Evolutionary conservation across 148 eudicot genomes (phyloP).

Genomic region (Heliosperma pusillum): DNA sequence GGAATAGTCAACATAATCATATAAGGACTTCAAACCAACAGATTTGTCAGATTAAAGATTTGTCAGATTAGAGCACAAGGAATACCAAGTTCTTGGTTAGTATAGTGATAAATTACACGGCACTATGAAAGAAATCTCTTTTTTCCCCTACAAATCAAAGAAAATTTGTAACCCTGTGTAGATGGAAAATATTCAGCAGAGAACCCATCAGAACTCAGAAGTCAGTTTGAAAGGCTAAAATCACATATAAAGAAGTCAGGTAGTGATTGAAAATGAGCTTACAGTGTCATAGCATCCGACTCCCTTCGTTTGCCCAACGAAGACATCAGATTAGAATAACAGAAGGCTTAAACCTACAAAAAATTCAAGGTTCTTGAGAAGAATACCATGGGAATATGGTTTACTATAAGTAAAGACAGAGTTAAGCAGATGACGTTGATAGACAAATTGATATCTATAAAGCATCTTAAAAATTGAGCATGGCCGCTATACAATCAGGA

Average conservation of each 20-base stretch:
- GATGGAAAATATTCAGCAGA: too few species aligned
- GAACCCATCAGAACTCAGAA: too few species aligned
- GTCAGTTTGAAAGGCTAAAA: too few species aligned
- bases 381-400: not conserved
- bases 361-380: not conserved
- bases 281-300: slow-evolving; percentile 87
- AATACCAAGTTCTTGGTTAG: too few species aligned
- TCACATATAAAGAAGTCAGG: too few species aligned
- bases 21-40: not conserved
- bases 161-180: too few species aligned
- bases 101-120: too few species aligned
- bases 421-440: not conserved
- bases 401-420: too few species aligned
- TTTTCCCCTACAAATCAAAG: not conserved
- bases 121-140: too few species aligned
- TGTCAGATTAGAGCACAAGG: too few species aligned
- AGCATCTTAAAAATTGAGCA: not conserved
- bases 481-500: not conserved
- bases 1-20: not conserved
- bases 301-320: slow-evolving; percentile 88
- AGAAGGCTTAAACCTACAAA: slow-evolving; percentile 15
- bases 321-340: slow-evolving; percentile 40
- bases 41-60: too few species aligned
- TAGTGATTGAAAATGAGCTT: slow-evolving; percentile 23
- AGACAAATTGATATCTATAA: not conserved